Evolutionary conservation across 768 basidiomycete genomes (phyloP), one percentile per base, ranked within the genome.

Genomic region (Baorangia bicolor): DNA sequence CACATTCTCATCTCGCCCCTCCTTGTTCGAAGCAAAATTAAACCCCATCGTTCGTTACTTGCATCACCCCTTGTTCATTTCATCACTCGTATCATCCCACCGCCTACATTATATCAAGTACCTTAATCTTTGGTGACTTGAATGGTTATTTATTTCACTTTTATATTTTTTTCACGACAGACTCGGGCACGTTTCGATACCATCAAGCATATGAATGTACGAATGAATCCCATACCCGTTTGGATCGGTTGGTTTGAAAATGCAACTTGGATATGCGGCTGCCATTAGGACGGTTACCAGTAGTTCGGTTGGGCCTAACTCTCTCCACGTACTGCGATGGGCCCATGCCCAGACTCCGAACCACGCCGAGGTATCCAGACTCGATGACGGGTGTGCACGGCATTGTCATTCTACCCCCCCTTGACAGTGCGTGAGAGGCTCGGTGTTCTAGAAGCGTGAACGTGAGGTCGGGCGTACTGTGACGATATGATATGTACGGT

Each of bases 11-110:
- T 34, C n/a, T 5, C 6, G 4, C 34, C 20, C 13, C 35, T 13
- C 8, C 35, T 16, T 20, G 10, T 46, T 41, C 3, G 7, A 46
- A 37, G 18, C n/a, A 46, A 28, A 16, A 51, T 2, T 21, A 18
- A 5, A 1, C 39, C 8, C 20, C 11, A 28, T 30, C 61, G n/a
- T 44, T 62, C 53, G 28, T 59, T 62, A 62, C 55, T 38, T 21
- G 27, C n/a, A 46, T 50, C 20, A 47, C 6, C 39, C n/a, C 42
- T 34, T 42, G 16, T 56, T 21, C 45, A 27, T 44, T 28, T 3
- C 23, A 37, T 54, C 16, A 28, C 41, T 28, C n/a, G 23, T 33
- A 44, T 27, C 18, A 43, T 41, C 11, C 16, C 18, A 59, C 49
- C 33, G 5, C 35, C 28, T 33, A 37, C 28, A 33, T 27, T 48